Evolutionary conservation across 73 alveolate genomes (phyloP).

Genomic region (Paramecium pentaurelia): DNA sequence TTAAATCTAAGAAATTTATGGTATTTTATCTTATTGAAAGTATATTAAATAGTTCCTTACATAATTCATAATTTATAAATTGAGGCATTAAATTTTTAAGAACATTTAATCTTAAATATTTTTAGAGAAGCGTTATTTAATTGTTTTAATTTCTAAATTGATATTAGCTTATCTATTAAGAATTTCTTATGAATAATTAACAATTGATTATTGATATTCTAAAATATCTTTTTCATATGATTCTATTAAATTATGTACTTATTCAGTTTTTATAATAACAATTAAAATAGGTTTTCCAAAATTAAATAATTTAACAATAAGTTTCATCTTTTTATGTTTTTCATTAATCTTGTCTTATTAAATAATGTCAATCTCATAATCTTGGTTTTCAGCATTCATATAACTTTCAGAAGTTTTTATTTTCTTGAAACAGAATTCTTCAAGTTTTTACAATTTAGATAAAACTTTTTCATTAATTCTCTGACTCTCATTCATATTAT

Average conservation of each 20-base stretch:
- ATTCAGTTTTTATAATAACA: neutral
- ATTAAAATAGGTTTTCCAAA: neutral
- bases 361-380: neutral
- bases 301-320: neutral
- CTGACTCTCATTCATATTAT: neutral
- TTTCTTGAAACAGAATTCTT: neutral
- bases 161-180: neutral
- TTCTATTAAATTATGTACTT: neutral
- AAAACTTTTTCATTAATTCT: neutral
- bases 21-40: neutral
- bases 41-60: neutral
- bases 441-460: neutral
- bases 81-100: neutral
- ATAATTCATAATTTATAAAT: neutral
- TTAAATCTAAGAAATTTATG: neutral
- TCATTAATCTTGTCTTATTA: neutral
- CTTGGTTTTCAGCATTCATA: neutral
- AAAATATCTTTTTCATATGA: neutral
- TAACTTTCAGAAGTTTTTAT: neutral
- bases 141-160: neutral
- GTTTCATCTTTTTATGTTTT: neutral
- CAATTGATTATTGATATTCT: neutral
- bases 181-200: neutral
- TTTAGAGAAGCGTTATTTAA: neutral
- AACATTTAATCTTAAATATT: neutral